Evolutionary conservation across 169 alveolate species (phyloP).

Genomic region (Perkinsus olseni): DNA sequence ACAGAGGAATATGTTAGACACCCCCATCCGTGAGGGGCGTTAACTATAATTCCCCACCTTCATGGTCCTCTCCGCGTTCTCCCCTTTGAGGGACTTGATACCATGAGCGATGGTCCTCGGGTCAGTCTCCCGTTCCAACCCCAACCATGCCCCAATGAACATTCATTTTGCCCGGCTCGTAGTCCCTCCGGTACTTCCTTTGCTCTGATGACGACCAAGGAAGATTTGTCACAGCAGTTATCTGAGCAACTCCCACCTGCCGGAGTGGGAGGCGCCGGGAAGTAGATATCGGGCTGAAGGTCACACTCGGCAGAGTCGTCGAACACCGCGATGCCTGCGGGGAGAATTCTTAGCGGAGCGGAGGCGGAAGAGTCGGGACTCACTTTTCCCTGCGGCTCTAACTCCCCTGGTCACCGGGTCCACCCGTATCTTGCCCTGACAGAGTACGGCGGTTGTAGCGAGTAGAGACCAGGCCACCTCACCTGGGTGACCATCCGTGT

Average conservation of each 20-base stretch:
- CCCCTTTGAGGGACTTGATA: not conserved
- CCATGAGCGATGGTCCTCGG: not conserved
- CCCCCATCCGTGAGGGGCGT: too few species aligned
- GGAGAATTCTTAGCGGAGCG: not conserved
- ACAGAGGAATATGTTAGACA: too few species aligned
- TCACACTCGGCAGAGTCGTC: not conserved
- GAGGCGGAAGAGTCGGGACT: not conserved
- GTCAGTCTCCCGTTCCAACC: not conserved
- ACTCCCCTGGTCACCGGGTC: not conserved
- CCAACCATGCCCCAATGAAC: not conserved
- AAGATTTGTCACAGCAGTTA: not conserved
- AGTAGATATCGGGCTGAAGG: not conserved
- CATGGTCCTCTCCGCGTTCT: not conserved
- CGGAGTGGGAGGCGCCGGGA: not conserved
- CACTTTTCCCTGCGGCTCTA: not conserved
- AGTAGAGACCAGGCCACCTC: not conserved
- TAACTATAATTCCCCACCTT: not conserved
- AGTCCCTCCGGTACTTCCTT: not conserved
- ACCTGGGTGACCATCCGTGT: not conserved
- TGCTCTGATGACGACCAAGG: not conserved
- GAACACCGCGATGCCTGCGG: not conserved
- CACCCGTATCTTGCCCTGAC: not conserved
- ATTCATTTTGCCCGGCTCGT: not conserved
- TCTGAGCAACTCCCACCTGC: not conserved
- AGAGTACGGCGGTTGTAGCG: not conserved